Percentiles rank a stretch among this genome's conserved stretches.
These are phyloP conservation scores for Dioscorea alata DNA, from an alignment of 106 monocot species.

Conservation along the genomic window DNA sequence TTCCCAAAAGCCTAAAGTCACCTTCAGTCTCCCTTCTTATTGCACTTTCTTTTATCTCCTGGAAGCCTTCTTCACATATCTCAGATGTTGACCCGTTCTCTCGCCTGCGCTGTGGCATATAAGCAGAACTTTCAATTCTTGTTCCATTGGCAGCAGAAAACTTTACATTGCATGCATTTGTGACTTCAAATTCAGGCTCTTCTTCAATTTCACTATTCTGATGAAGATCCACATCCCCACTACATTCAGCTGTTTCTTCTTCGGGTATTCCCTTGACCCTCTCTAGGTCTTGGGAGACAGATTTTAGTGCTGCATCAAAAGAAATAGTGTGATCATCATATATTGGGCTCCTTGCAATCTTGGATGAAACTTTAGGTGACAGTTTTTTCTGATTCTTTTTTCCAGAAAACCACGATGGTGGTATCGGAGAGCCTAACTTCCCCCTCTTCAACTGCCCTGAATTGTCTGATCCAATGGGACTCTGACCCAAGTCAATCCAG, in stretches of 20 bases:
- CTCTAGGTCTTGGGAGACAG: constrained; percentile 62
- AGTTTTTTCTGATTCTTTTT: constrained; percentile 53
- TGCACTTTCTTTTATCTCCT: constrained; percentile 56
- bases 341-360: constrained; percentile 50
- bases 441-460: constrained; percentile 41
- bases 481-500: constrained; percentile 97
- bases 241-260: constrained; percentile 27
- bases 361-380: constrained; percentile 43
- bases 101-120: constrained; percentile 8
- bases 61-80: neutral
- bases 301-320: constrained; percentile 92
- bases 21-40: constrained; percentile 89
- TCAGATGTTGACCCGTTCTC: constrained; percentile 2
- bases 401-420: constrained; percentile 72
- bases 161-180: too few species aligned
- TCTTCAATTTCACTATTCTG: constrained; percentile 58
- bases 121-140: constrained; percentile 18
- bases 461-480: constrained; percentile 57
- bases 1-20: constrained; percentile 72
- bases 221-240: constrained; percentile 18
- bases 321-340: constrained; percentile 65
- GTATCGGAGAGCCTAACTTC: constrained; percentile 75
- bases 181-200: constrained; percentile 31
- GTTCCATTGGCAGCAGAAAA: constrained; percentile 16
- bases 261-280: constrained; percentile 23